A percentile compares a stretch with the other conserved stretches of the same genome.
Evolutionary conservation across 1,284 basidiomycete species (phyloP).

Genomic region (Ganoderma multipileum): DNA sequence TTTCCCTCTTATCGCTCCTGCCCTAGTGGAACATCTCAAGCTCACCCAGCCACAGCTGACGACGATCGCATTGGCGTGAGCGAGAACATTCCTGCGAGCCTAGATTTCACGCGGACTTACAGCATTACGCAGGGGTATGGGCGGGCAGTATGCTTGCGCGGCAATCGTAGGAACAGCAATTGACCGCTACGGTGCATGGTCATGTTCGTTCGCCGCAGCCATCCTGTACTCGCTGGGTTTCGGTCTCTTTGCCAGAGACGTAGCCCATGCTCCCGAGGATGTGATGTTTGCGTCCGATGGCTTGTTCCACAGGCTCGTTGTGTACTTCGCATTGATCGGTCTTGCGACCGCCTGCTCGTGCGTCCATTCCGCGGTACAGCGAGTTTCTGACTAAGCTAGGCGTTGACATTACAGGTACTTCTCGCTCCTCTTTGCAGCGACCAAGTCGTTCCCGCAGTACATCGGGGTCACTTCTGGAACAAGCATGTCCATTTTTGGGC

Average conservation of each 20-base stretch:
- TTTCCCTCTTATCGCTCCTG: constrained; percentile 75
- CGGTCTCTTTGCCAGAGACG: constrained; percentile 64
- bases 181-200: constrained; percentile 65
- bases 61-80: constrained; percentile 74
- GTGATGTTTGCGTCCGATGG: constrained; percentile 46
- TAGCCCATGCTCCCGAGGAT: constrained; percentile 51
- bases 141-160: constrained; percentile 73
- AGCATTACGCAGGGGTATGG: constrained; percentile 57
- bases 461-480: constrained; percentile 71
- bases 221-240: constrained; percentile 65
- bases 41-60: constrained; percentile 79
- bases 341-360: constrained; percentile 76
- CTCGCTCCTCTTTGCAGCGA: constrained; percentile 76
- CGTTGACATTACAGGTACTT: constrained; percentile 60
- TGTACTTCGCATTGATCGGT: constrained; percentile 68
- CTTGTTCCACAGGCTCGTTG: constrained; percentile 58
- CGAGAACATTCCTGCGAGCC: constrained; percentile 1
- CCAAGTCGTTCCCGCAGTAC: constrained; percentile 68
- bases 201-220: constrained; percentile 69
- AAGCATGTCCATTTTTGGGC: constrained; percentile 75
- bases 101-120: constrained; percentile 1
- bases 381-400: neutral
- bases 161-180: constrained; percentile 64
- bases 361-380: constrained; percentile 37
- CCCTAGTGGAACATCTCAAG: constrained; percentile 61